These are phyloP conservation scores for Suillus placidus DNA, from an alignment of 768 basidiomycete genomes.

Conservation along the genomic window DNA sequence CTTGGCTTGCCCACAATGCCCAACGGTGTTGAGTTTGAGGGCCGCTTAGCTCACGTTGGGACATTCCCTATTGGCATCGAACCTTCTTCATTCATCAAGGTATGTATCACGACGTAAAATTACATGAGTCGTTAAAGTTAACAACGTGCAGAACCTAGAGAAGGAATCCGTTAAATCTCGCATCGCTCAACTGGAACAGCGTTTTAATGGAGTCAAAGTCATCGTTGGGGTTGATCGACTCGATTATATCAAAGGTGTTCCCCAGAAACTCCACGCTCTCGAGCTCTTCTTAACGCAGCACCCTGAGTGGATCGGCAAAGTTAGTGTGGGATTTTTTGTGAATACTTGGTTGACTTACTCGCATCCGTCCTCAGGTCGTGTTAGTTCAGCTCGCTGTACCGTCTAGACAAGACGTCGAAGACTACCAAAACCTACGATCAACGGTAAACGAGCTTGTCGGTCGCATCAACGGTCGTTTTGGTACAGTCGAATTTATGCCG, in stretches of 20 bases:
- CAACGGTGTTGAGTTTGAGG: slow-evolving; percentile 96
- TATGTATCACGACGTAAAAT: slow-evolving; percentile 31
- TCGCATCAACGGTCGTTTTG: slow-evolving; percentile 97
- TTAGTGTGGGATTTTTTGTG: slow-evolving; percentile 27
- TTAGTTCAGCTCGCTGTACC: slow-evolving; percentile 97
- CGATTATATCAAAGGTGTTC: slow-evolving; percentile 99
- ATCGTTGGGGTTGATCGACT: slow-evolving; percentile 98
- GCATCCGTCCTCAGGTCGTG: slow-evolving; percentile 63
- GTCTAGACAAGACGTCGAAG: slow-evolving; percentile 97
- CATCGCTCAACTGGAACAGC: slow-evolving; percentile 78
- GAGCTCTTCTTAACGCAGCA: slow-evolving; percentile 97
- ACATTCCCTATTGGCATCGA: slow-evolving; percentile 99
- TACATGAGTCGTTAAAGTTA: slow-evolving; percentile 11
- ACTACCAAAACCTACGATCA: slow-evolving; percentile 96
- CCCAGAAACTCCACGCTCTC: slow-evolving; percentile 95
- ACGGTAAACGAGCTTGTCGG: slow-evolving; percentile 98
- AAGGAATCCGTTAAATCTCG: slow-evolving; percentile 81
- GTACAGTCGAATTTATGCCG: slow-evolving; percentile 99
- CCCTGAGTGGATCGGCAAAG: slow-evolving; percentile 99
- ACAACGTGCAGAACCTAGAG: slow-evolving; percentile 62
- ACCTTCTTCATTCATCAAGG: slow-evolving; percentile 87
- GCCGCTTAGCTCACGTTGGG: slow-evolving; percentile 93
- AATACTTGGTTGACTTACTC: slow-evolving; percentile 6
- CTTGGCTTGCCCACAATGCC: slow-evolving; percentile 96
- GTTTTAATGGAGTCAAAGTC: slow-evolving; percentile 93